phyloP scores from a whole-genome alignment of 2,329 filamentous ascomycete genomes.

The Penicillium olsonii region DNA sequence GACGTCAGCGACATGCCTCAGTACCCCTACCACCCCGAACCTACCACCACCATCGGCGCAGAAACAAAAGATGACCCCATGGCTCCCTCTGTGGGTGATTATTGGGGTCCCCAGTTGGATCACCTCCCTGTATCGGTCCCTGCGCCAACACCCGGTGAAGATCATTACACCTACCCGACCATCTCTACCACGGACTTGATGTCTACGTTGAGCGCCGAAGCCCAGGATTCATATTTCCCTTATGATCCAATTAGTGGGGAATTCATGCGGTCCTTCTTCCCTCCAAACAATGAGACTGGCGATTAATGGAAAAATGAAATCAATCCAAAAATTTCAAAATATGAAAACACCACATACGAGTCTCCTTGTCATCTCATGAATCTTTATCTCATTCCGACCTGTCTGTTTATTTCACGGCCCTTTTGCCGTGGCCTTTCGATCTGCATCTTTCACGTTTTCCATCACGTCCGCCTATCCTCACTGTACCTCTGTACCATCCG shows the following conservation, averaged over 20 bases:
- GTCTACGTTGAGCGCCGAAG: slow-evolving; percentile 8
- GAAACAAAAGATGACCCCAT: background rate
- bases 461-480: too few relatives aligned
- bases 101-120: slow-evolving; percentile 17
- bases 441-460: too few relatives aligned
- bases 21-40: slow-evolving; percentile 18
- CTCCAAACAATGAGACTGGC: slow-evolving; percentile 27
- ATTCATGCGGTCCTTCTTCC: slow-evolving; percentile 44
- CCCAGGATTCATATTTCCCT: slow-evolving; percentile 36
- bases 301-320: slow-evolving; percentile 22
- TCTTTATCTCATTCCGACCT: too few relatives aligned
- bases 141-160: slow-evolving; percentile 9
- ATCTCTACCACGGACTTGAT: slow-evolving; percentile 15
- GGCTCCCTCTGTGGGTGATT: background rate
- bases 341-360: slow-evolving; percentile 1
- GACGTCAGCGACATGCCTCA: slow-evolving; percentile 39
- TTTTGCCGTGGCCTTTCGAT: too few relatives aligned
- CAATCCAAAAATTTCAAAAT: background rate
- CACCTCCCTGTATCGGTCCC: slow-evolving; percentile 2
- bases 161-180: slow-evolving; percentile 6
- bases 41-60: slow-evolving; percentile 10
- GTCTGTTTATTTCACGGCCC: slow-evolving; percentile 5
- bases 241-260: slow-evolving; percentile 43
- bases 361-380: background rate
- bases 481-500: too few relatives aligned